These are phyloP conservation scores for Cylindrotheca fusiformis DNA, from an alignment of 108 stramenopile genomes.

Conservation along the genomic window DNA sequence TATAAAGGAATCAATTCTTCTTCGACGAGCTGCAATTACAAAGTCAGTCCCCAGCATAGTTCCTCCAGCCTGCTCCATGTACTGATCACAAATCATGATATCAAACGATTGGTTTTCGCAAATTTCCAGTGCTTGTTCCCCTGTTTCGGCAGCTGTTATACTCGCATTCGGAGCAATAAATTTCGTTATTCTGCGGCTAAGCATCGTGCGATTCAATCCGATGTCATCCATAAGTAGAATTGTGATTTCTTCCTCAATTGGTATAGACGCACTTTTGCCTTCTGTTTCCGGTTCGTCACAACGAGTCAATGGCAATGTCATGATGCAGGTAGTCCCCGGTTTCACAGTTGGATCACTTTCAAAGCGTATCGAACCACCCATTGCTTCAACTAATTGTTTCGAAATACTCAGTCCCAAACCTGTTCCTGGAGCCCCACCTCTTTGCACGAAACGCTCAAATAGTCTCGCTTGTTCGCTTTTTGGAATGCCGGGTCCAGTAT, in stretches of 20 bases:
- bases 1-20: slow-evolving; percentile 26
- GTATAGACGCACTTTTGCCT: neutral
- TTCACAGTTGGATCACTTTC: slow-evolving; percentile 31
- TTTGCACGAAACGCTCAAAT: slow-evolving; percentile 54
- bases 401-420: slow-evolving; percentile 57
- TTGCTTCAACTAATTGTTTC: slow-evolving; percentile 31
- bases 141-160: slow-evolving; percentile 27
- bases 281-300: slow-evolving; percentile 21
- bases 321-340: slow-evolving; percentile 34
- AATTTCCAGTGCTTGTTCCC: slow-evolving; percentile 33
- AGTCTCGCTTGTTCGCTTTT: slow-evolving; percentile 36
- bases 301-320: slow-evolving; percentile 20
- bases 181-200: slow-evolving; percentile 25
- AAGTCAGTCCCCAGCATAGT: slow-evolving; percentile 38
- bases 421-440: slow-evolving; percentile 44
- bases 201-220: slow-evolving; percentile 38
- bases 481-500: slow-evolving; percentile 65
- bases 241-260: slow-evolving; percentile 15
- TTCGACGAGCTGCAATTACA: slow-evolving; percentile 28
- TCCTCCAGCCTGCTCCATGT: slow-evolving; percentile 47
- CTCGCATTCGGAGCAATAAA: slow-evolving; percentile 23
- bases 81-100: slow-evolving; percentile 40
- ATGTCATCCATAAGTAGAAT: slow-evolving; percentile 41
- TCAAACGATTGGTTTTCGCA: slow-evolving; percentile 22
- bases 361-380: slow-evolving; percentile 30